Percentiles rank a stretch among this genome's conserved stretches.
These are phyloP conservation scores for Monosporascus sp. DNA, from an alignment of 2,329 filamentous ascomycete species.

Conservation along the genomic window DNA sequence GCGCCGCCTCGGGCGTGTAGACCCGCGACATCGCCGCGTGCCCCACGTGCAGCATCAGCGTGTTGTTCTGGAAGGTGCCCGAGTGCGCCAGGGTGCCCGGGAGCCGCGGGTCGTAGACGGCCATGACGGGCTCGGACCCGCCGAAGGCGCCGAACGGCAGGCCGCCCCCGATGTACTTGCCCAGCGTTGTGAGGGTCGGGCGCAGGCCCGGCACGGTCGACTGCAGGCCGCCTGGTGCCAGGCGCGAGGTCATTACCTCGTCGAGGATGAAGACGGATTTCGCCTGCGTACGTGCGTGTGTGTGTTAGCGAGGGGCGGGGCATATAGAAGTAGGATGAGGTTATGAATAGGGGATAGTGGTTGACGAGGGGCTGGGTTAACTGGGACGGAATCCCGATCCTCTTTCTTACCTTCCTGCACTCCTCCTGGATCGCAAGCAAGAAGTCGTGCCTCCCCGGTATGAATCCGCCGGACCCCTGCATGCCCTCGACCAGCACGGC, in stretches of 20 bases:
- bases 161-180: constrained; percentile 64
- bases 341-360: no score
- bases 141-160: constrained; percentile 64
- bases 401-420: constrained; percentile 30
- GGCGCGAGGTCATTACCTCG: constrained; percentile 65
- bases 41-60: constrained; percentile 44
- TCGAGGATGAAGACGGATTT: constrained; percentile 62
- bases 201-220: constrained; percentile 32
- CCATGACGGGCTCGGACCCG: constrained; percentile 54
- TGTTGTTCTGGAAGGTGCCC: constrained; percentile 62
- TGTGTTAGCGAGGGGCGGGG: no score
- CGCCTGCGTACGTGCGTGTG: constrained; percentile 18
- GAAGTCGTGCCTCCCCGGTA: constrained; percentile 46
- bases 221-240: constrained; percentile 47
- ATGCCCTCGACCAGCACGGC: constrained; percentile 63
- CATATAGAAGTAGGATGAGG: no score
- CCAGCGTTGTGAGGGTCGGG: constrained; percentile 59
- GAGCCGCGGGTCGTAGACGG: constrained; percentile 41
- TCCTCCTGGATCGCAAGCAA: constrained; percentile 43
- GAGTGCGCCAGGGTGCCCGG: constrained; percentile 39
- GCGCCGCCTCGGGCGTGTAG: constrained; percentile 21
- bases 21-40: constrained; percentile 21
- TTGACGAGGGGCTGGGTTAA: no score
- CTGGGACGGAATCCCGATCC: no score
- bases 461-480: constrained; percentile 58